phyloP scores from a whole-genome alignment of 371 early-diverging fungal genomes.

The Rhizopus stolonifer region DNA sequence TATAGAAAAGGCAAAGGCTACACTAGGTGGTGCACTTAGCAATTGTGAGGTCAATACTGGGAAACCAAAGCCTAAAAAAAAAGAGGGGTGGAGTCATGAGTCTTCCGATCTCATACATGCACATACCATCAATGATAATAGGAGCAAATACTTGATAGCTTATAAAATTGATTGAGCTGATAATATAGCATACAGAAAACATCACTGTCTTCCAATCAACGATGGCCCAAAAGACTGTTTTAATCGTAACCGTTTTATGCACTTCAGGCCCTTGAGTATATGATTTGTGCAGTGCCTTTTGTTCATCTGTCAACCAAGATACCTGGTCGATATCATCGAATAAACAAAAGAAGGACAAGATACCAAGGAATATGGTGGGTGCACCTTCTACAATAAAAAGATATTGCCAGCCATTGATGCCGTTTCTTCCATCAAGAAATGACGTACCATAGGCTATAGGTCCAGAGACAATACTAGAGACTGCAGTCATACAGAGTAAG shows the following conservation, averaged over 20 bases:
- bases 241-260: constrained; percentile 5
- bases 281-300: constrained; percentile 26
- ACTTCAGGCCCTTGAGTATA: constrained; percentile 2
- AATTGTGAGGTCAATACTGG: constrained; percentile 36
- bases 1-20: constrained; percentile 16
- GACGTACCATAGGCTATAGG: constrained; percentile 37
- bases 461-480: constrained; percentile 33
- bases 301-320: constrained; percentile 25
- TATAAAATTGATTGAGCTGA: constrained; percentile 20
- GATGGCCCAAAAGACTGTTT: constrained; percentile 10
- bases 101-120: neutral
- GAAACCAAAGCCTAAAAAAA: constrained; percentile 38
- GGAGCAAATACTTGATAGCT: constrained; percentile 28
- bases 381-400: constrained; percentile 44
- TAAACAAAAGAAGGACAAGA: constrained; percentile 33
- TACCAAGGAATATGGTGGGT: constrained; percentile 34
- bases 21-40: constrained; percentile 39
- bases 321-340: constrained; percentile 31
- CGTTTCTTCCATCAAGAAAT: constrained; percentile 30
- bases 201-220: constrained; percentile 25
- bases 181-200: constrained; percentile 16
- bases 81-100: neutral
- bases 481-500: constrained; percentile 21
- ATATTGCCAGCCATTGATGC: constrained; percentile 47
- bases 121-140: constrained; percentile 24